Percentiles rank a stretch among this genome's conserved stretches.
These are phyloP conservation scores for Trichosporon asahii DNA, from an alignment of 1,284 basidiomycete species.

Conservation along the genomic window DNA sequence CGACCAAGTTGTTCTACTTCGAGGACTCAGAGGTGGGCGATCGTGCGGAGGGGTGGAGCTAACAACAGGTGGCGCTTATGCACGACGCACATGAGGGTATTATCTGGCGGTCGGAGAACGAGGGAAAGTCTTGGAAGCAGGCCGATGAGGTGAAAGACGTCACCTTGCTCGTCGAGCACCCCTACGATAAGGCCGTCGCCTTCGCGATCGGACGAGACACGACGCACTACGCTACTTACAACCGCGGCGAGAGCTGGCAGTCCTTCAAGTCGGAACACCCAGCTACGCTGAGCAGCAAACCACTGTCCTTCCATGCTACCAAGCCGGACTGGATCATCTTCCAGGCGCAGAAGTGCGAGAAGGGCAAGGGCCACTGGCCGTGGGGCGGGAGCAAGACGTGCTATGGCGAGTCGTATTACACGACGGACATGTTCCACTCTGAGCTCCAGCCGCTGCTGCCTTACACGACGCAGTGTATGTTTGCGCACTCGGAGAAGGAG, in stretches of 20 bases:
- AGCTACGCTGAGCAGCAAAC: slow-evolving; percentile 61
- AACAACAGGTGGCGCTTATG: slow-evolving; percentile 67
- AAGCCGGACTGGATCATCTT: slow-evolving; percentile 75
- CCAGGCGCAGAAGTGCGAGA: slow-evolving; percentile 70
- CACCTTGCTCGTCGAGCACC: slow-evolving; percentile 77
- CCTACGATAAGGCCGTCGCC: slow-evolving; percentile 76
- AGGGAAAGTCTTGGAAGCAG: slow-evolving; percentile 76
- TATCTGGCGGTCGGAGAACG: slow-evolving; percentile 78
- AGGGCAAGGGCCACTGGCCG: slow-evolving; percentile 59
- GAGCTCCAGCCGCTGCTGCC: slow-evolving; percentile 60
- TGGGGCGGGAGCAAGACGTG: slow-evolving; percentile 63
- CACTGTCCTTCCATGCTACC: slow-evolving; percentile 80
- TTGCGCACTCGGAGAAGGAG: slow-evolving; percentile 68
- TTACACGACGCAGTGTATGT: slow-evolving; percentile 73
- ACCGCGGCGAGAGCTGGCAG: slow-evolving; percentile 81
- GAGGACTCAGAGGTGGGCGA: slow-evolving; percentile 74
- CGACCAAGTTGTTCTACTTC: slow-evolving; percentile 83
- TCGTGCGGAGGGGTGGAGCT: background rate
- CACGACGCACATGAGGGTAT: slow-evolving; percentile 69
- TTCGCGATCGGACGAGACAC: slow-evolving; percentile 71
- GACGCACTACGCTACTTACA: slow-evolving; percentile 77
- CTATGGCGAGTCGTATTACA: slow-evolving; percentile 85
- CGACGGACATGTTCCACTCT: slow-evolving; percentile 71
- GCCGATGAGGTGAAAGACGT: slow-evolving; percentile 67
- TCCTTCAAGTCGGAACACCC: slow-evolving; percentile 66